Percentiles rank a stretch among this genome's conserved stretches.
Evolutionary conservation across 495 filamentous ascomycete species (phyloP).

Genomic region (Penicillium antarcticum): DNA sequence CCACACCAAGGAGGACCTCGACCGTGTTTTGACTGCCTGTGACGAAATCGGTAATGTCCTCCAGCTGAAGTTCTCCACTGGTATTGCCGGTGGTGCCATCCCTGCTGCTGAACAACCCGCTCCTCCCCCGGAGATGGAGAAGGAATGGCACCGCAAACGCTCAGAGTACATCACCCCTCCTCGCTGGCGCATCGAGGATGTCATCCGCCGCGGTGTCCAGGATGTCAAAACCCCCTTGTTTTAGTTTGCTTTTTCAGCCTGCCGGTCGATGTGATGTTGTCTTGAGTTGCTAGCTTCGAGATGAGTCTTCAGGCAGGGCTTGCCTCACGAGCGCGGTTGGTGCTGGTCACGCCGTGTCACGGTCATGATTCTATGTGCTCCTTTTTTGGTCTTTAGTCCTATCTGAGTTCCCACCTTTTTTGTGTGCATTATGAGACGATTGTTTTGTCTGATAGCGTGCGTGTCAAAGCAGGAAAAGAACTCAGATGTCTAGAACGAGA

Average conservation of each 20-base stretch:
- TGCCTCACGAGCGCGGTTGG: constrained; percentile 29
- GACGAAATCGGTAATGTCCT: constrained; percentile 90
- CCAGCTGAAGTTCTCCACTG: constrained; percentile 93
- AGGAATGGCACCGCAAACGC: constrained; percentile 50
- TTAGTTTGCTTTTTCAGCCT: constrained; percentile 15
- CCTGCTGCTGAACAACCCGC: constrained; percentile 66
- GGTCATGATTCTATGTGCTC: constrained; percentile 13
- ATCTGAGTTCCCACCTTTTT: constrained; percentile 12
- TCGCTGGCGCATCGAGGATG: constrained; percentile 77
- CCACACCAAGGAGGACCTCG: constrained; percentile 97
- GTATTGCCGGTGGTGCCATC: constrained; percentile 81
- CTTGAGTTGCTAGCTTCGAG: constrained; percentile 15
- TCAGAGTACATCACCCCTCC: constrained; percentile 58
- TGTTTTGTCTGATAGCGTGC: neutral
- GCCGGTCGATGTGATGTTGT: constrained; percentile 13
- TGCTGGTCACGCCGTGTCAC: constrained; percentile 41
- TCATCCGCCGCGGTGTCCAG: constrained; percentile 72
- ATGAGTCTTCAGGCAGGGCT: constrained; percentile 11
- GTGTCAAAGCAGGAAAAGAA: constrained; percentile 1
- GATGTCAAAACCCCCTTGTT: constrained; percentile 71
- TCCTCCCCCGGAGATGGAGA: constrained; percentile 68
- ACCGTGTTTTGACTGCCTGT: constrained; percentile 83
- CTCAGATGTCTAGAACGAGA: neutral
- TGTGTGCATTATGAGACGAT: constrained; percentile 1
- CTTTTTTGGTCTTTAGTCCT: constrained; percentile 7